Evolutionary conservation across 768 basidiomycete species (phyloP), one percentile per base, ranked within the genome.

Genomic region (Pleurotus sapidus): DNA sequence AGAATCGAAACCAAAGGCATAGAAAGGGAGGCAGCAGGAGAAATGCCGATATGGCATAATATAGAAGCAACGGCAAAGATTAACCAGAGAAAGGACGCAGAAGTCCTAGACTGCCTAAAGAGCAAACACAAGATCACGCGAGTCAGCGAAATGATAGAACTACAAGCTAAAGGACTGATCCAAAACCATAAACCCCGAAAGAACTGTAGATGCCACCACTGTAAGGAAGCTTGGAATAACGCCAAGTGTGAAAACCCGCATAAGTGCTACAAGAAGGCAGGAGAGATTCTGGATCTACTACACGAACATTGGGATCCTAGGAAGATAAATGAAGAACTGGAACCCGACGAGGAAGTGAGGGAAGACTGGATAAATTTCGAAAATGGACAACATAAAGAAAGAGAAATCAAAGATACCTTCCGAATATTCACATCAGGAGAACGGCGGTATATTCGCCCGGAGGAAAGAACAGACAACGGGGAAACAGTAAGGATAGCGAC

Each of bases 261-360:
- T 45, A 9, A 3, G 18, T 57, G 55, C 45, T 24, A 9, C n/a
- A 23, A 9, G 20, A 20, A 18, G 34, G 55, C 55, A 14, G 38
- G 34, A n/a, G 55, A 20, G 4, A 18, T 57, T 5, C 20, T 47
- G 15, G 24, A 8, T 6, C 3, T 45, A 24, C 43, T 57, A 8
- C 55, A 47, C 6, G 38, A 30, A 8, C 25, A 34, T 3, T 58
- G 57, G 57, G 20, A 54, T 27, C 57, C 57, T 20, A 23, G 14
- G 27, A n/a, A 24, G 5, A 48, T 48, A 15, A 9, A 42, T 12
- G n/a, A 3, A 20, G 1, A 9, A 4, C 24, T 7, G 5, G 25
- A 12, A 9, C 18, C 5, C 12, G 4, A 4, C 39, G 17, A 14
- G n/a, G 39, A 17, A 4, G 8, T 8, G 1, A n/a, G 27, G 6